Conservation (phyloP, 225 moss, liverwort and hornwort genomes). For the Polytrichum formosum region DNA sequence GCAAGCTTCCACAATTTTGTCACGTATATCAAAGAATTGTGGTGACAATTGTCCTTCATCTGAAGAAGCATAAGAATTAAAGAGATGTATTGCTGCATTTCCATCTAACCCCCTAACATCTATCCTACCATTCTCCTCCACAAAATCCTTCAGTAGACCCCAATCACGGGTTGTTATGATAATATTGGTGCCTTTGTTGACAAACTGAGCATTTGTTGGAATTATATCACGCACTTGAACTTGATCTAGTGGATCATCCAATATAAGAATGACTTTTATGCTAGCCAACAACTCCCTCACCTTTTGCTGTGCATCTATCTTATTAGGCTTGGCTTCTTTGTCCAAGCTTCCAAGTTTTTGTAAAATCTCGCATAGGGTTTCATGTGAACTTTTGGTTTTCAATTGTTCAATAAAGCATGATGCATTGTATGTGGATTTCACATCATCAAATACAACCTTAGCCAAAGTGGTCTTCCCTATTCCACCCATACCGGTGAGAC, state of each 20-base stretch:
- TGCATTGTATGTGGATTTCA: background rate
- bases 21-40: background rate
- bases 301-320: background rate
- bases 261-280: background rate
- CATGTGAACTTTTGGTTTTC: background rate
- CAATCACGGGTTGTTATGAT: background rate
- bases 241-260: background rate
- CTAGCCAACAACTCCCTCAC: background rate
- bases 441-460: background rate
- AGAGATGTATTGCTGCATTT: background rate
- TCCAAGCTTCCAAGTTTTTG: background rate
- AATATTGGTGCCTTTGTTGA: background rate
- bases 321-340: background rate
- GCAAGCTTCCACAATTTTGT: background rate
- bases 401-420: conserved; percentile 4
- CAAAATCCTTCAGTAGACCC: background rate
- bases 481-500: conserved; percentile 8
- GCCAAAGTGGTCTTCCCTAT: conserved; percentile 10
- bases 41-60: background rate
- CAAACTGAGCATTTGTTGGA: background rate
- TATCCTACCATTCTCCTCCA: background rate
- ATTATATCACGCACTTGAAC: background rate
- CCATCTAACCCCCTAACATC: background rate
- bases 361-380: background rate
- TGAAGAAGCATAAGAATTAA: background rate